Evolutionary conservation across 139 green algal genomes (phyloP).

Genomic region (Chlorella sp.): DNA sequence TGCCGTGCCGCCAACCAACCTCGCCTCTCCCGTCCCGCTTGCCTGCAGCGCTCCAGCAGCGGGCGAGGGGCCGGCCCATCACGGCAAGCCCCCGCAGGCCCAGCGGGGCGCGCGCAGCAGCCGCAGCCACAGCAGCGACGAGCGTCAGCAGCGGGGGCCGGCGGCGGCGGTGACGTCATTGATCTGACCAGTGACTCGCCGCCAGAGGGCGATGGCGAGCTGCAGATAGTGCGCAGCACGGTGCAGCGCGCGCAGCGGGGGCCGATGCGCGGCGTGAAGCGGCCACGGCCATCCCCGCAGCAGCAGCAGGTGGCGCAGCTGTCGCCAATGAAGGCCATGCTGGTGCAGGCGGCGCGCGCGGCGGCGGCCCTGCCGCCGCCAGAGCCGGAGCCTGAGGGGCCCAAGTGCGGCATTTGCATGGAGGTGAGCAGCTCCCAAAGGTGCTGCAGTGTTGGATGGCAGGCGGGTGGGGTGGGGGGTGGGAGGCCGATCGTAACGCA

Average conservation of each 20-base stretch:
- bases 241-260: slow-evolving; percentile 7
- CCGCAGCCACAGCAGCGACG: neutral
- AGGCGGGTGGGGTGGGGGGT: too few relatives aligned
- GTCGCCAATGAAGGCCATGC: slow-evolving; percentile 6
- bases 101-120: neutral
- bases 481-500: neutral
- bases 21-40: neutral
- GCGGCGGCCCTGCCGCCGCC: neutral
- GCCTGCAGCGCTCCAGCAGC: neutral
- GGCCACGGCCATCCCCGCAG: neutral
- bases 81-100: neutral
- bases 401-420: slow-evolving; percentile 61
- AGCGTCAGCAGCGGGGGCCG: neutral
- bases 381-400: slow-evolving; percentile 19
- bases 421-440: slow-evolving; percentile 18
- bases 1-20: neutral
- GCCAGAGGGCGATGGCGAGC: neutral
- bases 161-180: neutral
- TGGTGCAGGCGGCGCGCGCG: neutral
- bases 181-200: slow-evolving; percentile 31
- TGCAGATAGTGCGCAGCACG: slow-evolving; percentile 34
- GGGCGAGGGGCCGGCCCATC: slow-evolving; percentile 1
- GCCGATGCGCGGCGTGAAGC: slow-evolving; percentile 1
- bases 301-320: neutral
- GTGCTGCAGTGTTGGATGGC: neutral